Evolutionary conservation across 2,329 filamentous ascomycete genomes (phyloP).

Genomic region (Aspergillus pseudonomiae): DNA sequence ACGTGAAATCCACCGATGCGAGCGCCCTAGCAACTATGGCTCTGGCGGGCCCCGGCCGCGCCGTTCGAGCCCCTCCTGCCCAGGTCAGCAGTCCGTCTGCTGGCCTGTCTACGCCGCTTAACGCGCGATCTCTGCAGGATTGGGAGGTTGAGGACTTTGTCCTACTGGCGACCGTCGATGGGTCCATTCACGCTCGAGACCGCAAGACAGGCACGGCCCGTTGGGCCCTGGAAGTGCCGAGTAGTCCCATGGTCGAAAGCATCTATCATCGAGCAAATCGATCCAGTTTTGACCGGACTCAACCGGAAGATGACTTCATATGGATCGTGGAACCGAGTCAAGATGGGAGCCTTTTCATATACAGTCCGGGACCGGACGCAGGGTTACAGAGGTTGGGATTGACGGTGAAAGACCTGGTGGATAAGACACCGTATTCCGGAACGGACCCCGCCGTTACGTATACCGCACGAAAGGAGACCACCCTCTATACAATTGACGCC

Average conservation of each 20-base stretch:
- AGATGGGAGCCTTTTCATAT: constrained; percentile 85
- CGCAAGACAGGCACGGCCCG: constrained; percentile 79
- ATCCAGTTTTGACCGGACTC: constrained; percentile 61
- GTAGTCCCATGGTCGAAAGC: constrained; percentile 88
- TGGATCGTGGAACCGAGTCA: constrained; percentile 94
- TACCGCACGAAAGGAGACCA: constrained; percentile 87
- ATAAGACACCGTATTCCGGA: constrained; percentile 76
- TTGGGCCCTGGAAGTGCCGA: constrained; percentile 79
- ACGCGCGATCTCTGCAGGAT: constrained; percentile 96
- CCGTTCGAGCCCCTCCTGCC: constrained; percentile 93
- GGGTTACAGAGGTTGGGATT: constrained; percentile 52
- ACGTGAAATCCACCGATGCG: constrained; percentile 64
- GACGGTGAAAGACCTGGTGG: constrained; percentile 76
- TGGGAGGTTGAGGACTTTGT: constrained; percentile 99
- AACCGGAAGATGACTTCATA: constrained; percentile 77
- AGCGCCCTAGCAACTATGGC: constrained; percentile 97
- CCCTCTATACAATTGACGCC: constrained; percentile 86
- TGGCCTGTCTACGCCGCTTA: constrained; percentile 78
- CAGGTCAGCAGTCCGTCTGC: constrained; percentile 64
- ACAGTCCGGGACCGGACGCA: constrained; percentile 65
- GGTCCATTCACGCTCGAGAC: constrained; percentile 89
- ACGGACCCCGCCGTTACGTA: constrained; percentile 80
- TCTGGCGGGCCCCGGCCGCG: constrained; percentile 73
- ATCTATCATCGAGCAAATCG: constrained; percentile 74
- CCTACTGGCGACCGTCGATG: constrained; percentile 99